These are phyloP conservation scores for Mycena vulgaris DNA, from an alignment of 768 basidiomycete species.

Conservation along the genomic window DNA sequence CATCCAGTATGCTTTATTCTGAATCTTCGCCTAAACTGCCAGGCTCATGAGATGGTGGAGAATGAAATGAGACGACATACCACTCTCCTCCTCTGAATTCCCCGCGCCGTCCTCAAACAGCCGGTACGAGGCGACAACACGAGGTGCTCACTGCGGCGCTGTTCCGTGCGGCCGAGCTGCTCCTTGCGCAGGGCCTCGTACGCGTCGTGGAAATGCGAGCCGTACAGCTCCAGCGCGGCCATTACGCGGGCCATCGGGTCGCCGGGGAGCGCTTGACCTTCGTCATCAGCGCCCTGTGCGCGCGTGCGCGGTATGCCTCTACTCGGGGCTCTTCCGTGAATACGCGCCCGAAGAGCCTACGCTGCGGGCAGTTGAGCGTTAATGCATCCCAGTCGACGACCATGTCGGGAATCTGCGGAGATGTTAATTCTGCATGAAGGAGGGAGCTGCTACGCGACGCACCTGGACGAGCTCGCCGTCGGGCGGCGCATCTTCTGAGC, in stretches of 20 bases:
- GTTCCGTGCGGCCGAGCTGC: constrained; percentile 16
- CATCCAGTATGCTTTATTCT: too few species aligned
- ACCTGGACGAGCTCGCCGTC: constrained; percentile 32
- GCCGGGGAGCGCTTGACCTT: constrained; percentile 8
- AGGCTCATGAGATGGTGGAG: too few species aligned
- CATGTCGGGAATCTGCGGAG: constrained; percentile 26
- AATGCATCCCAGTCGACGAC: constrained; percentile 33
- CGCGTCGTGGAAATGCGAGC: not conserved
- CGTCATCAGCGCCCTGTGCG: constrained; percentile 2
- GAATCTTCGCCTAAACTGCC: too few species aligned
- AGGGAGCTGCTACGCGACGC: not conserved
- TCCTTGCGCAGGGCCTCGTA: constrained; percentile 20
- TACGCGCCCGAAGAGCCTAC: constrained; percentile 22
- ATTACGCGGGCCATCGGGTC: not conserved
- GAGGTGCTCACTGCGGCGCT: constrained; percentile 23
- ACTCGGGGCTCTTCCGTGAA: constrained; percentile 34
- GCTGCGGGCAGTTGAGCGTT: constrained; percentile 34
- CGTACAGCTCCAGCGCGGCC: not conserved
- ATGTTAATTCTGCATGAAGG: not conserved
- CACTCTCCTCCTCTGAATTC: too few species aligned
- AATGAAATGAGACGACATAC: too few species aligned
- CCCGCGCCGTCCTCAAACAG: too few species aligned
- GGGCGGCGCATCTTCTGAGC: constrained; percentile 1
- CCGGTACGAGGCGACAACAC: too few species aligned
- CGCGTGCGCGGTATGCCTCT: constrained; percentile 5